Percentiles rank a stretch among this genome's conserved stretches.
These are phyloP conservation scores for Drosera capensis DNA, from an alignment of 148 eudicot species.

Conservation along the genomic window DNA sequence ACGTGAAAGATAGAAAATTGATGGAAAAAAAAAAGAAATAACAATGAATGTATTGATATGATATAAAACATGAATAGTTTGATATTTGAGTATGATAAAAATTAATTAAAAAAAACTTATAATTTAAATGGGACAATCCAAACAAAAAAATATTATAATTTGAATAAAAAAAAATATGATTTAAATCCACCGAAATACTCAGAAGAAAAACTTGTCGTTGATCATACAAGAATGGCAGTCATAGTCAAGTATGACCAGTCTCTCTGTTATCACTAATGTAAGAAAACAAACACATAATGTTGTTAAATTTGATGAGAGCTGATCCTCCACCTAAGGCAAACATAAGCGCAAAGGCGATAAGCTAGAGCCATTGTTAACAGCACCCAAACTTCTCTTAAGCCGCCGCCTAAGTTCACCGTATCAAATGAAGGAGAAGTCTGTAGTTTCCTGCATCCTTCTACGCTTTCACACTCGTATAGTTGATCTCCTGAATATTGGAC, in stretches of 20 bases:
- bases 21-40: too few species aligned
- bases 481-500: conserved; percentile 82
- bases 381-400: conserved; percentile 81
- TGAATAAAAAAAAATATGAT: not conserved
- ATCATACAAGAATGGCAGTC: not conserved
- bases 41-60: too few species aligned
- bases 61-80: too few species aligned
- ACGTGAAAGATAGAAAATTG: too few species aligned
- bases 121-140: too few species aligned
- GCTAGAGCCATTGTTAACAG: conserved; percentile 74
- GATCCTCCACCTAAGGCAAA: conserved; percentile 62
- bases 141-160: too few species aligned
- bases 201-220: not conserved
- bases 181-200: too few species aligned
- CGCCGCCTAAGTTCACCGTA: conserved; percentile 62
- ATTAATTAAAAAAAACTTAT: too few species aligned
- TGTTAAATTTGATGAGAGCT: conserved; percentile 38
- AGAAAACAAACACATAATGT: not conserved
- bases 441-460: conserved; percentile 52
- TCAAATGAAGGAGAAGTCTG: conserved; percentile 95
- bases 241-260: not conserved
- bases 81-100: too few species aligned
- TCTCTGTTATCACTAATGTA: too few species aligned
- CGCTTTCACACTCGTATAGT: conserved; percentile 65
- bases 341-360: conserved; percentile 53